phyloP scores from a whole-genome alignment of 2,329 filamentous ascomycete species.

The Thielaviopsis euricoi region DNA sequence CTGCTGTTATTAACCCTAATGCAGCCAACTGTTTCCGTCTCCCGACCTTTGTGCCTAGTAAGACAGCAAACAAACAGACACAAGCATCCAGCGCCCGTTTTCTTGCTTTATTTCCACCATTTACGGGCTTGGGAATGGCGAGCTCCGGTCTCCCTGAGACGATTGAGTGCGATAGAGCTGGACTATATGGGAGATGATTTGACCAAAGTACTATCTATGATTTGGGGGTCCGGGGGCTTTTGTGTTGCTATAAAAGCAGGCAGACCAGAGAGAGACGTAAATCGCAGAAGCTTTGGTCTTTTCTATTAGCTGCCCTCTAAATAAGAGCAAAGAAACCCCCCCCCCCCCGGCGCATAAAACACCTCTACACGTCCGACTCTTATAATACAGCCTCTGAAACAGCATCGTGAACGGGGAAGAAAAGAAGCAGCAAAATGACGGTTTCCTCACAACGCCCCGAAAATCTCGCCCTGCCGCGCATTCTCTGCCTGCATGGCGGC shows the following conservation, averaged over 20 bases:
- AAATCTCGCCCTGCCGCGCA: constrained; percentile 34
- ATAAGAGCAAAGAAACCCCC: too few species aligned
- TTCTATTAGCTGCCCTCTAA: too few species aligned
- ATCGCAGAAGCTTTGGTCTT: neutral
- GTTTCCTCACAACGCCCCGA: neutral
- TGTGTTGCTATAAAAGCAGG: neutral
- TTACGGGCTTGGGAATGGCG: neutral
- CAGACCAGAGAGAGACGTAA: neutral
- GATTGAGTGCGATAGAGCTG: neutral
- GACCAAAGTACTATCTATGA: neutral
- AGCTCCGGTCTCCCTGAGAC: neutral
- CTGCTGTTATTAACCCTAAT: too few species aligned
- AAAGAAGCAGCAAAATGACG: neutral
- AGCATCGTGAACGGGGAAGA: too few species aligned
- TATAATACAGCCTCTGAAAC: too few species aligned
- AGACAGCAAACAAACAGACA: too few species aligned
- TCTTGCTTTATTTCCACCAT: too few species aligned
- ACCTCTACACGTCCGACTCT: too few species aligned
- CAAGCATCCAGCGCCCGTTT: neutral
- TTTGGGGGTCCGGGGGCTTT: neutral
- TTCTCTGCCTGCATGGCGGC: constrained; percentile 70
- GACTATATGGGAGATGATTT: neutral
- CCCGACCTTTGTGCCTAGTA: too few species aligned
- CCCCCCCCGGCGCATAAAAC: too few species aligned
- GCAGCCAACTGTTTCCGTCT: too few species aligned